Conservation (phyloP, 768 basidiomycete species). For the Xerocomellus intermedius region DNA sequence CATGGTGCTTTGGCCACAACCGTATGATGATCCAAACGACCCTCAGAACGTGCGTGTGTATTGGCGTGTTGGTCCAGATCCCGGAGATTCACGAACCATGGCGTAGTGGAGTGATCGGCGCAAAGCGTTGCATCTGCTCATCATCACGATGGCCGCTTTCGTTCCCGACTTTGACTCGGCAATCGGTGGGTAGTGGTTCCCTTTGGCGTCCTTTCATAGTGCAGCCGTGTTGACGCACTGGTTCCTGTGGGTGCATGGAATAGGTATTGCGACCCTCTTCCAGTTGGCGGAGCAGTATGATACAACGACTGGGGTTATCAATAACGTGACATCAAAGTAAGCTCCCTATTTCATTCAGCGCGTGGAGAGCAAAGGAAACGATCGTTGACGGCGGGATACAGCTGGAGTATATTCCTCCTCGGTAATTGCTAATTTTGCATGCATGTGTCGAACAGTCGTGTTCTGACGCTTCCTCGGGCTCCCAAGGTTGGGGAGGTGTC, state of each 20-base stretch:
- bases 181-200: slow-evolving; percentile 36
- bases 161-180: slow-evolving; percentile 56
- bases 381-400: slow-evolving; percentile 8
- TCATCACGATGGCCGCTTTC: slow-evolving; percentile 51
- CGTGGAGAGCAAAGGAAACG: not conserved
- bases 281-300: slow-evolving; percentile 42
- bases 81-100: not conserved
- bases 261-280: slow-evolving; percentile 52
- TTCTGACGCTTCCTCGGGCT: slow-evolving; percentile 4
- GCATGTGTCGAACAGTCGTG: not conserved
- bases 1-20: slow-evolving; percentile 57
- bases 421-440: slow-evolving; percentile 24
- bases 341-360: not conserved
- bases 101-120: slow-evolving; percentile 43
- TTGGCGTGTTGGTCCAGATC: not conserved
- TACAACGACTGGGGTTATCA: slow-evolving; percentile 48
- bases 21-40: slow-evolving; percentile 46
- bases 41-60: slow-evolving; percentile 48
- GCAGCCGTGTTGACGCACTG: not conserved
- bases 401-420: slow-evolving; percentile 50
- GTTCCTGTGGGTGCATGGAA: not conserved
- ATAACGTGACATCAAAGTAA: slow-evolving; percentile 48
- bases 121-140: slow-evolving; percentile 46
- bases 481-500: slow-evolving; percentile 31
- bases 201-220: too few species aligned